Base-by-base conservation (phyloP, 192 early-diverging fungal species). In the Backusella sp. region DNA sequence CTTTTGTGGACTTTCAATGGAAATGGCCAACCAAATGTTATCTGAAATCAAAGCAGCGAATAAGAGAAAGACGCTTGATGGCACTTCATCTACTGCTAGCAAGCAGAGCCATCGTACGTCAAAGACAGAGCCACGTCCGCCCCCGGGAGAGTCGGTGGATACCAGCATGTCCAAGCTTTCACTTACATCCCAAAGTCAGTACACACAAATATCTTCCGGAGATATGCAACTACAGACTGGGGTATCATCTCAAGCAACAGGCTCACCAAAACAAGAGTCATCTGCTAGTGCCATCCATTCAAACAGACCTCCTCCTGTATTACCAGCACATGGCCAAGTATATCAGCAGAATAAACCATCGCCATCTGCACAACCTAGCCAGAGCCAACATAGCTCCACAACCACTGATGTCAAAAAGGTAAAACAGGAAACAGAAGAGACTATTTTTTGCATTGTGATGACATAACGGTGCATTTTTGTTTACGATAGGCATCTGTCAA, bases 1-100 rank as follows among this genome's bases (percentile, higher is more conserved):
- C 72, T 91, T 97, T 17, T 99, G 98, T 74, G 98, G 98, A 9
- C 87, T 98, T 78, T 90, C 92, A 12, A 92, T 93, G 87, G 90
- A 90, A 66, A 86, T 94, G 86, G 95, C 97, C 6, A 93, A 91
- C 77, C 92, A 93, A 67, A 94, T 99, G 86, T 79, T 96, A 62
- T 82, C 84, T 52, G 95, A 96, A 71, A 94, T 98, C 76, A 94
- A 94, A 76, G 79, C 89, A 23, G 86, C 86, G 2, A 69, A 69
- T 37, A 84, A 82, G 41, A 68, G 83, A 41, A 80, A 80, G 36
- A 86, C 86, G 4, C 75, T 72, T 6, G 87, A 88, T n/a, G 19
- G 56, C 1, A 59, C 70, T 30, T 42, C 70, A 8, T 81, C 81
- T 19, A 71, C 23, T 35, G 12, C 28, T 11, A 41, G 3, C 7